phyloP scores from a whole-genome alignment of 345 rosid genomes.

The Raphanus raphanistrum region DNA sequence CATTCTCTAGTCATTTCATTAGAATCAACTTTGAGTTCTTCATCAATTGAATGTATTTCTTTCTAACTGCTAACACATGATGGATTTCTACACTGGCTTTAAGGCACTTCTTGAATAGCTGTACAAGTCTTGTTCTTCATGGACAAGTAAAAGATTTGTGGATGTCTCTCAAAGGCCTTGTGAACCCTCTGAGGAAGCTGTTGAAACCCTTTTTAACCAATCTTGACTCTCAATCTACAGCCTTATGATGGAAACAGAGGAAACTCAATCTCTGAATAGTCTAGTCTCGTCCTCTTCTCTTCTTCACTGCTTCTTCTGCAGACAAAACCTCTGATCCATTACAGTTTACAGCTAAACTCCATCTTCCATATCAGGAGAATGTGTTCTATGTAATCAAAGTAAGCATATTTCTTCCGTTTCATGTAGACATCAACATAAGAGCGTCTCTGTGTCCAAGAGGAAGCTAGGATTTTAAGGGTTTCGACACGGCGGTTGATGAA shows the following conservation, averaged over 20 bases:
- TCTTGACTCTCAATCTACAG: constrained; percentile 65
- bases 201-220: neutral
- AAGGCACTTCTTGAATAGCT: constrained; percentile 2
- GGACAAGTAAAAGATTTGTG: constrained; percentile 75
- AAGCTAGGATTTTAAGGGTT: constrained; percentile 40
- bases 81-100: constrained; percentile 50
- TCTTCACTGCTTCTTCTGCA: constrained; percentile 63
- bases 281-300: constrained; percentile 11
- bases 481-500: constrained; percentile 29
- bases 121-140: constrained; percentile 70
- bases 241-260: constrained; percentile 86
- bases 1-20: constrained; percentile 38
- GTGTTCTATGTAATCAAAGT: constrained; percentile 64
- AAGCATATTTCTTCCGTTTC: constrained; percentile 85
- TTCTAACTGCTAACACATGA: constrained; percentile 59
- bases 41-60: constrained; percentile 61
- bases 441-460: constrained; percentile 39
- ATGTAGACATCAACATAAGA: constrained; percentile 72
- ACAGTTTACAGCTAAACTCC: constrained; percentile 54
- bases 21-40: constrained; percentile 51
- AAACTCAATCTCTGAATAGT: constrained; percentile 47
- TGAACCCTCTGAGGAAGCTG: constrained; percentile 60
- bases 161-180: constrained; percentile 90
- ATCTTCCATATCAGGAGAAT: constrained; percentile 49
- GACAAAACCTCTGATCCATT: constrained; percentile 45